These are phyloP conservation scores for Crithidia sp. DNA, from an alignment of 208 protist species.

Conservation along the genomic window DNA sequence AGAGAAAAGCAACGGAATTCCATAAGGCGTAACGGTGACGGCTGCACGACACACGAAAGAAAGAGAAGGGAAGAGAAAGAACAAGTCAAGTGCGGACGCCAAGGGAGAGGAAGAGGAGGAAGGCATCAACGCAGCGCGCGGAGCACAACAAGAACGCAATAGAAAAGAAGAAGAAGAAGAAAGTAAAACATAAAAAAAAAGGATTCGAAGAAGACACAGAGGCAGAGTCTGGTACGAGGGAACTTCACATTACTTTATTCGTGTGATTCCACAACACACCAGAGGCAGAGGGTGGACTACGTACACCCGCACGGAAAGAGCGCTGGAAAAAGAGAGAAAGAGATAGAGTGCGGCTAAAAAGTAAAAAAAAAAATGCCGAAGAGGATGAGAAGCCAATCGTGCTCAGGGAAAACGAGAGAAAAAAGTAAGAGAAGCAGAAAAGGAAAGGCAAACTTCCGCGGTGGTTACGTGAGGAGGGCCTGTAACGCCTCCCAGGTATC, in stretches of 20 bases:
- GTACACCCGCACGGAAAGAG: no score
- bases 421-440: background rate
- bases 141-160: background rate
- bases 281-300: no score
- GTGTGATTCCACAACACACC: background rate
- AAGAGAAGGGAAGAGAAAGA: conserved; percentile 1
- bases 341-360: background rate
- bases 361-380: background rate
- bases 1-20: no score
- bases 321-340: background rate
- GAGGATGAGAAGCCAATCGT: background rate
- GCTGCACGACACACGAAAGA: no score
- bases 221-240: background rate
- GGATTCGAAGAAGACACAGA: background rate
- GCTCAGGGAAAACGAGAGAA: background rate
- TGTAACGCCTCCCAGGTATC: no score
- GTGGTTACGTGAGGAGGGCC: background rate
- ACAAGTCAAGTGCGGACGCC: background rate
- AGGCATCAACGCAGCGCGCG: no score
- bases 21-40: no score
- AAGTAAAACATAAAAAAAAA: conserved; percentile 17
- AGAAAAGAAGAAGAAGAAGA: background rate
- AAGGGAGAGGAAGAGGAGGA: background rate
- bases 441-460: background rate
- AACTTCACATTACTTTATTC: no score